These are phyloP conservation scores for Scedosporium aurantiacum DNA, from an alignment of 2,329 filamentous ascomycete species.

Conservation along the genomic window DNA sequence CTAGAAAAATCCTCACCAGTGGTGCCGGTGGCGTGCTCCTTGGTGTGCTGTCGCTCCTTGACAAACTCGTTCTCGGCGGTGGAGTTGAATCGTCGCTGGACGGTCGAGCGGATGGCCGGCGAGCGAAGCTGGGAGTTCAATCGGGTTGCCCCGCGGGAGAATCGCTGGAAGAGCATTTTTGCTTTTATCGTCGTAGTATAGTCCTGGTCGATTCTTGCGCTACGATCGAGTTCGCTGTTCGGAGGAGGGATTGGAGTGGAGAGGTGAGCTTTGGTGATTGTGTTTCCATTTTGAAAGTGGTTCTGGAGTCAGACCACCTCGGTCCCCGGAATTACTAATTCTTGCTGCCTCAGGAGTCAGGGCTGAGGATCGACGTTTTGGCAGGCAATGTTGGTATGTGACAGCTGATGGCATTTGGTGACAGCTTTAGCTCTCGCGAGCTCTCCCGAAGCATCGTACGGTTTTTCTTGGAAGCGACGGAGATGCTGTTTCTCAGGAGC, in stretches of 20 bases:
- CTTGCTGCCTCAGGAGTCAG: constrained; percentile 4
- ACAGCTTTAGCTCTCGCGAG: background rate
- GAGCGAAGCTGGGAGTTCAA: constrained; percentile 47
- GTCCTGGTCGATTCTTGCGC: background rate
- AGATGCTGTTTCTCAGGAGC: background rate
- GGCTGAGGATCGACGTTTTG: background rate
- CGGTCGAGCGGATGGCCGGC: constrained; percentile 18
- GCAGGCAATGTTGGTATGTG: no score
- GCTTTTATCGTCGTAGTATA: constrained; percentile 11
- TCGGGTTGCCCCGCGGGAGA: constrained; percentile 53
- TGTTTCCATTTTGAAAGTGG: background rate
- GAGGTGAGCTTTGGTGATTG: background rate
- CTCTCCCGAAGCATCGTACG: background rate
- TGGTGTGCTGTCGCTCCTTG: constrained; percentile 79
- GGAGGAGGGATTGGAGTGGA: background rate
- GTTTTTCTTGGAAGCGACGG: background rate
- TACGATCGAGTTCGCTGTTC: background rate
- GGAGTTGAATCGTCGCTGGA: constrained; percentile 64
- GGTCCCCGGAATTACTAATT: constrained; percentile 1
- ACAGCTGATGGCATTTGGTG: background rate
- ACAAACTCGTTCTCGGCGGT: constrained; percentile 83
- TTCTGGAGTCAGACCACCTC: constrained; percentile 5
- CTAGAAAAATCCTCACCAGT: constrained; percentile 51
- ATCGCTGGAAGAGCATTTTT: constrained; percentile 56
- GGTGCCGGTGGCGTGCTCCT: constrained; percentile 77